Evolutionary conservation across 345 rosid genomes (phyloP), one percentile per base, ranked within the genome.

Genomic region (Erodium maritimum): DNA sequence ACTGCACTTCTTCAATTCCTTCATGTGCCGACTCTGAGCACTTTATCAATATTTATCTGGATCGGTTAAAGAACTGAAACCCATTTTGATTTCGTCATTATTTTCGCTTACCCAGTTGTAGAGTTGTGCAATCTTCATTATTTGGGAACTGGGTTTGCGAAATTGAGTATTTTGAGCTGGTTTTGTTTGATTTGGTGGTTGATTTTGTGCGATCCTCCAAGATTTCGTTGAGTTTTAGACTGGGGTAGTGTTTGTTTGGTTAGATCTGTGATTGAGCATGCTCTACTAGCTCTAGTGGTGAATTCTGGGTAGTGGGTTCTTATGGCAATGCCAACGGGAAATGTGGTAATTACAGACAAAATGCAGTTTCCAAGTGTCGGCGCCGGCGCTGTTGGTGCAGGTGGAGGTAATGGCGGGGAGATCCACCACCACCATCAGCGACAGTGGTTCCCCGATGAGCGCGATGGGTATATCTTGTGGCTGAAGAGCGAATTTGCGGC

Each of bases 401-500:
- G 37, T 53, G 50, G 21, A 13, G 48, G 52, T 52, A 52, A 57
- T 17, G 33, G 18, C 34, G 58, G 20, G 48, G 23, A 69, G 75
- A 67, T 67, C 68, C 75, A 68, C 55, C 84, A 69, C 66, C 71
- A 59, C 65, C 66, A n/a, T n/a, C n/a, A 21, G 33, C 65, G 18
- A 33, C 77, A 68, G 61, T 86, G 91, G 89, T 76, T 80, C 61
- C 78, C 74, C 0, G 96, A 85, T 53, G 95, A 81, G 75, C 72
- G 95, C 13, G 99, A 93, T 25, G 81, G 75, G 57, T 87, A 90
- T 45, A 85, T 90, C 60, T 75, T 81, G 16, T 93, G 99, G 99
- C 60, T 93, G 57, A 80, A 91, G 12, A 79, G 88, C 53, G 97
- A 93, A 69, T 90, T 93, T 8, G 97, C 97, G 0, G 96, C 99